phyloP scores from a whole-genome alignment of 257 asterid species.

The Solanum medicagineum region DNA sequence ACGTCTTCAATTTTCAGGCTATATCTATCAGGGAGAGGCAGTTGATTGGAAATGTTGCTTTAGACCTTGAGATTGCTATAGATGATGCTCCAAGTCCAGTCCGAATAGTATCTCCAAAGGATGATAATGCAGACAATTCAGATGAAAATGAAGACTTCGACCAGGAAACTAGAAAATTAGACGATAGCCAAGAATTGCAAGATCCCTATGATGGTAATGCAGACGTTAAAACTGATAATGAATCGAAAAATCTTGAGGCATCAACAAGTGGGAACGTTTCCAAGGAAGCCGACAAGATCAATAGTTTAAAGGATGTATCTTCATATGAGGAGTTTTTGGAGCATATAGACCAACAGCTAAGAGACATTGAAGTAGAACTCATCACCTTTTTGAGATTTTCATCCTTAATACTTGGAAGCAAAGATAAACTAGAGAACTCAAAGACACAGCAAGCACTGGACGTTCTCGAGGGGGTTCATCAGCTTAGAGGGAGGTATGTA shows the following conservation, averaged over 20 bases:
- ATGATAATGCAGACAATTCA: constrained; percentile 13
- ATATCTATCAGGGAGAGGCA: constrained; percentile 66
- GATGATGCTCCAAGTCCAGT: constrained; percentile 29
- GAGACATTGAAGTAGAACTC: constrained; percentile 57
- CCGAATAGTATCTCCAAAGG: constrained; percentile 55
- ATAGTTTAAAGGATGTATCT: constrained; percentile 19
- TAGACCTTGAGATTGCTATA: constrained; percentile 38
- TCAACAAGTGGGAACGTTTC: constrained; percentile 3
- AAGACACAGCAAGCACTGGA: constrained; percentile 43
- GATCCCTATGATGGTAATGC: constrained; percentile 6
- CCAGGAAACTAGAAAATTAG: constrained; percentile 5
- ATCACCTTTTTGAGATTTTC: constrained; percentile 49
- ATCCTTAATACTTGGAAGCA: constrained; percentile 32
- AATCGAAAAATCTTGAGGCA: constrained; percentile 1
- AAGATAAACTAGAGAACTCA: constrained; percentile 32
- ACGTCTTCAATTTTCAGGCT: constrained; percentile 34
- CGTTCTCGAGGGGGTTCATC: constrained; percentile 42
- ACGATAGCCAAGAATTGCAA: constrained; percentile 21
- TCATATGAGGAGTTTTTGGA: constrained; percentile 54
- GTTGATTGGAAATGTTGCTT: constrained; percentile 60
- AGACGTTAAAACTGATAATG: constrained; percentile 7
- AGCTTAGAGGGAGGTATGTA: constrained; percentile 53
- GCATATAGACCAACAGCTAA: constrained; percentile 50
- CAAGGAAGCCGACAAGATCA: constrained; percentile 10
- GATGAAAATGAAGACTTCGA: constrained; percentile 13